Conservation (phyloP, 768 basidiomycete species). For the Lenzites betulinus region DNA sequence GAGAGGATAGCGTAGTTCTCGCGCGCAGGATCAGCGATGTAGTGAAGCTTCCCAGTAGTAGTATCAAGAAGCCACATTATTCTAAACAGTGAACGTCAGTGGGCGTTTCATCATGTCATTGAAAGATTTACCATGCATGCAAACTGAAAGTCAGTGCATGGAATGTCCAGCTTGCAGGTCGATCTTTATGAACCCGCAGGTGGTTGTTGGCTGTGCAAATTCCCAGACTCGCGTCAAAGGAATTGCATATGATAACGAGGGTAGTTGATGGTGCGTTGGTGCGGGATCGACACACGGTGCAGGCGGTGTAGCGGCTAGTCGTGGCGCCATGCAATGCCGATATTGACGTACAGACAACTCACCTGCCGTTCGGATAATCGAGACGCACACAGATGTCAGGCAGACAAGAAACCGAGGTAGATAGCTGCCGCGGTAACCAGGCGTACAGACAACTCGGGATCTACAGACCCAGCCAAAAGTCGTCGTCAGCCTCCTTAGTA, state of each 20-base stretch:
- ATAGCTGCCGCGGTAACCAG: no score
- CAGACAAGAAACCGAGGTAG: no score
- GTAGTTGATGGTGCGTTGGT: not conserved
- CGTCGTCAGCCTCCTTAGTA: constrained; percentile 28
- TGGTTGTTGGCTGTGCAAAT: not conserved
- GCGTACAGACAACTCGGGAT: not conserved
- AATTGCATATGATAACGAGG: not conserved
- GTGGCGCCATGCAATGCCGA: no score
- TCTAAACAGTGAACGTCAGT: not conserved
- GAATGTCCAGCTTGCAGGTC: not conserved
- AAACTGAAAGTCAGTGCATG: no score
- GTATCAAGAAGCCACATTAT: constrained; percentile 7
- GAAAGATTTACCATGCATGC: no score
- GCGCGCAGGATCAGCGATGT: not conserved
- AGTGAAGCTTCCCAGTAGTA: constrained; percentile 1
- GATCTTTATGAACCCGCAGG: not conserved
- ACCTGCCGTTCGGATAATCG: no score
- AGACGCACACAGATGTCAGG: no score
- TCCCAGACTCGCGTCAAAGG: not conserved
- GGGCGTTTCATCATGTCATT: no score
- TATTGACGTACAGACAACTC: no score
- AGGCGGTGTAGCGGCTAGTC: no score
- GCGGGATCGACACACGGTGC: not conserved
- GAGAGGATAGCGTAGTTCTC: constrained; percentile 18
- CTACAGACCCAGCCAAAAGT: constrained; percentile 30